Conservation (phyloP, 176 grass and related monocot genomes). For the Oryza punctata region DNA sequence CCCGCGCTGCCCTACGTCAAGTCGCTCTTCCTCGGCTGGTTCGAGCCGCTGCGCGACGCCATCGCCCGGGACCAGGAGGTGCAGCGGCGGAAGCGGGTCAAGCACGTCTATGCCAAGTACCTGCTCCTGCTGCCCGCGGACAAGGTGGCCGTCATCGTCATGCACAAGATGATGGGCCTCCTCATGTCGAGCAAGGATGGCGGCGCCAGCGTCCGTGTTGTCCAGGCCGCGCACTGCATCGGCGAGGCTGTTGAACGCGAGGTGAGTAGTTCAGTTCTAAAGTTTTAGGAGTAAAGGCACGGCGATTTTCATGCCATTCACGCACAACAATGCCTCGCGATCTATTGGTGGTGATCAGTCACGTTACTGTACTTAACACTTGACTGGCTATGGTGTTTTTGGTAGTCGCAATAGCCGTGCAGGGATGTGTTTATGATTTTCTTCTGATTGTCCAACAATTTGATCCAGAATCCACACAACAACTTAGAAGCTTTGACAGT, state of each 20-base stretch:
- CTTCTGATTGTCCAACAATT: neutral
- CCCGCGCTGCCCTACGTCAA: conserved; percentile 82
- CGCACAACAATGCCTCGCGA: conserved; percentile 2
- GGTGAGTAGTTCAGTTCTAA: conserved; percentile 31
- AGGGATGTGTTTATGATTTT: conserved; percentile 12
- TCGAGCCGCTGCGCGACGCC: conserved; percentile 84
- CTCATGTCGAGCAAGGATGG: conserved; percentile 69
- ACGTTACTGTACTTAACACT: neutral
- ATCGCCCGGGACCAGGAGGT: conserved; percentile 68
- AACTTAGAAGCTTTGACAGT: neutral
- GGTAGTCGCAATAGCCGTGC: neutral
- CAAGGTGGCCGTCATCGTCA: conserved; percentile 94
- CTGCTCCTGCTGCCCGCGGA: conserved; percentile 76
- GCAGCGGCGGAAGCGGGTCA: conserved; percentile 60
- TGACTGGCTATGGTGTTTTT: neutral
- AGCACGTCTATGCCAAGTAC: conserved; percentile 69
- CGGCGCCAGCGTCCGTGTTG: conserved; percentile 60
- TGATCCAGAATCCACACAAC: neutral
- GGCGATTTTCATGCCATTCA: neutral
- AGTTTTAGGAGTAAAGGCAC: conserved; percentile 7
- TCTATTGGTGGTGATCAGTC: neutral
- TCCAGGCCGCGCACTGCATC: conserved; percentile 71
- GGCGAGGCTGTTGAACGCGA: conserved; percentile 86
- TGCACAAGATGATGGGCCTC: conserved; percentile 93
- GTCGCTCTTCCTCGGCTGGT: conserved; percentile 90